Conservation (phyloP, 495 filamentous ascomycete genomes). For the Xylaria palmicola region DNA sequence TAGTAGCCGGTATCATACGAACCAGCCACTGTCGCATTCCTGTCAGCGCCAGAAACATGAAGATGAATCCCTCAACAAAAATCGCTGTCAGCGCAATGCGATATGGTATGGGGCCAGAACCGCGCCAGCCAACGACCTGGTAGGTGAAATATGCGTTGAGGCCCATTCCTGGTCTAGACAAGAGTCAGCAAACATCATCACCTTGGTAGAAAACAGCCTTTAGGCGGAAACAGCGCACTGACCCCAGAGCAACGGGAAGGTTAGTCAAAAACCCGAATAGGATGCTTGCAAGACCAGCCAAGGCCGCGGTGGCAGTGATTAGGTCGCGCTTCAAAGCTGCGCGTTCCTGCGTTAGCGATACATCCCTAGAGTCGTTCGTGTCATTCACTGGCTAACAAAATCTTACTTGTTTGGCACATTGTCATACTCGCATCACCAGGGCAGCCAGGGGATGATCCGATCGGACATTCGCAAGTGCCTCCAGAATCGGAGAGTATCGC, state of each 20-base stretch:
- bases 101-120: slow-evolving; percentile 65
- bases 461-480: slow-evolving; percentile 67
- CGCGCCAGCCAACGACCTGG: slow-evolving; percentile 75
- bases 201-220: neutral
- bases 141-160: slow-evolving; percentile 86
- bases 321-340: slow-evolving; percentile 69
- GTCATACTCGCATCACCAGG: slow-evolving; percentile 55
- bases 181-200: slow-evolving; percentile 21
- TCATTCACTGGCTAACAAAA: neutral
- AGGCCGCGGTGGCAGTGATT: slow-evolving; percentile 74
- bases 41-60: slow-evolving; percentile 63
- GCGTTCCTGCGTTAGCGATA: slow-evolving; percentile 19
- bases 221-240: slow-evolving; percentile 26
- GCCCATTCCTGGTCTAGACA: slow-evolving; percentile 69
- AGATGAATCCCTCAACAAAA: slow-evolving; percentile 73
- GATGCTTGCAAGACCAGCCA: slow-evolving; percentile 55
- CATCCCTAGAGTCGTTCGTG: neutral
- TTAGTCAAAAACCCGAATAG: slow-evolving; percentile 55
- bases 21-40: slow-evolving; percentile 86
- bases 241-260: slow-evolving; percentile 54
- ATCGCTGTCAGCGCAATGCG: slow-evolving; percentile 74
- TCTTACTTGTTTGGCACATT: slow-evolving; percentile 48
- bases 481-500: slow-evolving; percentile 61
- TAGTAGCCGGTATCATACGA: slow-evolving; percentile 70
- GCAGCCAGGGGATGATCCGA: slow-evolving; percentile 49